phyloP scores from a whole-genome alignment of 352 stramenopile genomes.

The Phytophthora cryptogea region DNA sequence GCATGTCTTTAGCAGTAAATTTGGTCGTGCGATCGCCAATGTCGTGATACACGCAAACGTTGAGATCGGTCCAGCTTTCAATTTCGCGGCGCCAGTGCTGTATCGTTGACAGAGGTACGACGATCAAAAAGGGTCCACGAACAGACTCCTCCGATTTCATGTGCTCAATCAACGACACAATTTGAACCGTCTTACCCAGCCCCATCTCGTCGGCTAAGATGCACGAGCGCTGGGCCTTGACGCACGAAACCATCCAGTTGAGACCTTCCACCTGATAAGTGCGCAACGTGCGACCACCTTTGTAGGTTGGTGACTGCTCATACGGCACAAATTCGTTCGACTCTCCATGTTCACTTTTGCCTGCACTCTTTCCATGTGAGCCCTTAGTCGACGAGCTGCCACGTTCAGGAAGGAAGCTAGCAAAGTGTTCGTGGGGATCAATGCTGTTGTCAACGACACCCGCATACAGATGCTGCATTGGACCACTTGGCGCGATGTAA shows the following conservation, averaged over 20 bases:
- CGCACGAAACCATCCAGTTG: constrained; percentile 91
- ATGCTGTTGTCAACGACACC: constrained; percentile 91
- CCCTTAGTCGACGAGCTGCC: constrained; percentile 4
- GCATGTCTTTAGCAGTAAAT: constrained; percentile 89
- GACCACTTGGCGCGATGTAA: constrained; percentile 78
- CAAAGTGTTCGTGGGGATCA: constrained; percentile 89
- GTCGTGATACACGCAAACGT: constrained; percentile 99
- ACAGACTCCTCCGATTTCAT: constrained; percentile 84
- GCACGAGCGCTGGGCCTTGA: constrained; percentile 87
- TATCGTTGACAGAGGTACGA: constrained; percentile 88
- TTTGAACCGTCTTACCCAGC: constrained; percentile 95
- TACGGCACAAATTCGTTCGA: constrained; percentile 88
- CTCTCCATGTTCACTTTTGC: constrained; percentile 19
- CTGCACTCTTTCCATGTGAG: constrained; percentile 12
- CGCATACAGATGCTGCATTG: constrained; percentile 88
- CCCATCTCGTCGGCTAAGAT: constrained; percentile 94
- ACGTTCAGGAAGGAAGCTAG: constrained; percentile 76
- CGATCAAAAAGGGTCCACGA: constrained; percentile 83
- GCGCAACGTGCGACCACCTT: constrained; percentile 80
- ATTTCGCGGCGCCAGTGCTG: constrained; percentile 90
- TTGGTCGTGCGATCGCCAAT: constrained; percentile 79
- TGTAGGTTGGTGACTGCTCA: constrained; percentile 88
- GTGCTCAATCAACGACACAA: constrained; percentile 93
- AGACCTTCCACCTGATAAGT: constrained; percentile 87
- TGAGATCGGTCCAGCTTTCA: constrained; percentile 96